Evolutionary conservation across 805 yeast genomes (phyloP).

Genomic region (Candida loeiensis): DNA sequence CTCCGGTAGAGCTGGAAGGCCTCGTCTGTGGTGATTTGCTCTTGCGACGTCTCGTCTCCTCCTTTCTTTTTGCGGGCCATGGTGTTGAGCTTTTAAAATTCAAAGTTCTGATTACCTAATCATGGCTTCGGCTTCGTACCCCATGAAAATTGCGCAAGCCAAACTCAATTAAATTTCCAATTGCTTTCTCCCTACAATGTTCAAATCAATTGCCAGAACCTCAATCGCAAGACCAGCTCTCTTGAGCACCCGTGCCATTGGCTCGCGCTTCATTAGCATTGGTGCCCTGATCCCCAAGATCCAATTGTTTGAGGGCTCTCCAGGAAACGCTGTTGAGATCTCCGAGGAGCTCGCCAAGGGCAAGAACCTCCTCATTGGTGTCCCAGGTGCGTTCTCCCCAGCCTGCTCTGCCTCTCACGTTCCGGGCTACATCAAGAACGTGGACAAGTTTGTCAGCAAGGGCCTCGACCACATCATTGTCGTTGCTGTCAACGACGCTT

Average conservation of each 20-base stretch:
- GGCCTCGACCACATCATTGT: slow-evolving; percentile 65
- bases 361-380: slow-evolving; percentile 37
- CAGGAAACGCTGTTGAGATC: slow-evolving; percentile 58
- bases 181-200: slow-evolving; percentile 1
- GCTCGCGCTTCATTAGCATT: slow-evolving; percentile 20
- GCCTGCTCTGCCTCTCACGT: slow-evolving; percentile 71
- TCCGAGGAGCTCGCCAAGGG: slow-evolving; percentile 41
- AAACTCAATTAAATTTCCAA: neutral
- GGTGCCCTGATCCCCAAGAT: slow-evolving; percentile 64
- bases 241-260: neutral
- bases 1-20: slow-evolving; percentile 62
- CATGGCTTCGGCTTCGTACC: neutral
- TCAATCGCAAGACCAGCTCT: slow-evolving; percentile 3
- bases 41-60: slow-evolving; percentile 22
- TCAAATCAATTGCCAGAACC: slow-evolving; percentile 8
- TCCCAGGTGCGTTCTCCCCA: slow-evolving; percentile 72
- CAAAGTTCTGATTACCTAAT: neutral
- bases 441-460: slow-evolving; percentile 53
- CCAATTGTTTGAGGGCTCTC: slow-evolving; percentile 57
- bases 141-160: slow-evolving; percentile 1
- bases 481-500: slow-evolving; percentile 82
- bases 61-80: slow-evolving; percentile 10
- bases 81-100: neutral
- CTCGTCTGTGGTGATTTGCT: slow-evolving; percentile 39
- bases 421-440: slow-evolving; percentile 63